phyloP scores from a whole-genome alignment of 768 basidiomycete species.

The Xerocomellus dryophilus region DNA sequence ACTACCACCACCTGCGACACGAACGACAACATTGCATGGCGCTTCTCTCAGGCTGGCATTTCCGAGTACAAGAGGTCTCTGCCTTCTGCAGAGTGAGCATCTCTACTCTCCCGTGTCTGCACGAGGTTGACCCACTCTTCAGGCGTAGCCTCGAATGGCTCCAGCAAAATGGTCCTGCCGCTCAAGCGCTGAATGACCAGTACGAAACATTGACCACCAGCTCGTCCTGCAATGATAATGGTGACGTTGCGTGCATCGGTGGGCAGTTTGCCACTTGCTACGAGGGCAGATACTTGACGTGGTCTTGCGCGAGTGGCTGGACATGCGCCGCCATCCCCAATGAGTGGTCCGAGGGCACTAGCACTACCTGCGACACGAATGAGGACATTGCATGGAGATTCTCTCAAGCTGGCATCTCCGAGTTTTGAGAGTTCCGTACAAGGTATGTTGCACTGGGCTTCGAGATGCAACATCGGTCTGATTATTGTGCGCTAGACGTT shows the following conservation, averaged over 20 bases:
- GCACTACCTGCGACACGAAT: constrained; percentile 17
- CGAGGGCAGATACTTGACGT: constrained; percentile 10
- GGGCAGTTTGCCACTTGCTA: constrained; percentile 19
- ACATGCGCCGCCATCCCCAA: constrained; percentile 26
- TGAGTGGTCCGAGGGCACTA: constrained; percentile 15
- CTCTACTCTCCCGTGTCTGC: neutral
- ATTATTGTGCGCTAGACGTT: neutral
- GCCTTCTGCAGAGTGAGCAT: neutral
- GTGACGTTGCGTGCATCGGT: constrained; percentile 18
- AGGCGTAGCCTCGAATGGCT: constrained; percentile 17
- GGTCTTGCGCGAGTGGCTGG: constrained; percentile 13
- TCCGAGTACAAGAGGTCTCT: constrained; percentile 15
- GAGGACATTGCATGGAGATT: constrained; percentile 19
- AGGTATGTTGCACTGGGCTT: neutral
- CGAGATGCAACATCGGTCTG: neutral
- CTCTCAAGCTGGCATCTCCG: constrained; percentile 20
- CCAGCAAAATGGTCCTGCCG: constrained; percentile 25
- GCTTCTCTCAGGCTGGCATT: constrained; percentile 10
- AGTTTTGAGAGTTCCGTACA: neutral
- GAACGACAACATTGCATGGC: constrained; percentile 8
- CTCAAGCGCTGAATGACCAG: constrained; percentile 25
- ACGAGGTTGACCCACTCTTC: neutral
- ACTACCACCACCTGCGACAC: constrained; percentile 20
- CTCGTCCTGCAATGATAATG: constrained; percentile 20
- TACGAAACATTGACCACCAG: constrained; percentile 12